Conservation (phyloP, 2,329 filamentous ascomycete genomes). For the Colletotrichum aenigma region DNA sequence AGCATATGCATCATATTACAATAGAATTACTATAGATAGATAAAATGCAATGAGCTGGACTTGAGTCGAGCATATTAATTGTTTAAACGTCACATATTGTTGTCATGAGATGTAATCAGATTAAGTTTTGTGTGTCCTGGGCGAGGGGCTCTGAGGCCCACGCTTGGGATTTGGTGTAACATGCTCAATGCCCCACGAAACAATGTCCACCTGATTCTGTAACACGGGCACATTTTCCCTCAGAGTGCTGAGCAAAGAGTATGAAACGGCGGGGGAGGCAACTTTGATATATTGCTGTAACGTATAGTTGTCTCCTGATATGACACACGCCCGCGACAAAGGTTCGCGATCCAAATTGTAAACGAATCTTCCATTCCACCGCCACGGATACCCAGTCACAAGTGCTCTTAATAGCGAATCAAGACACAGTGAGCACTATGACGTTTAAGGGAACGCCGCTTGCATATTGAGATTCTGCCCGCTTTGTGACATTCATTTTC, state of each 20-base stretch:
- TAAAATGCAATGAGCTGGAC: neutral
- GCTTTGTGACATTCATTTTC: neutral
- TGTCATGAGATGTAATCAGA: neutral
- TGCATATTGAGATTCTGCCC: neutral
- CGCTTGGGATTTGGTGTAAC: neutral
- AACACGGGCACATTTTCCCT: neutral
- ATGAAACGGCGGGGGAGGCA: neutral
- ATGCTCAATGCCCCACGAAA: neutral
- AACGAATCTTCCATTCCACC: neutral
- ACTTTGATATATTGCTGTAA: neutral
- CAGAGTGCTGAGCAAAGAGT: fast-evolving
- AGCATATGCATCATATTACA: neutral
- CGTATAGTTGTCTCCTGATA: neutral
- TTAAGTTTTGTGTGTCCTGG: neutral
- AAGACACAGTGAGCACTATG: neutral
- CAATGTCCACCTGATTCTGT: neutral
- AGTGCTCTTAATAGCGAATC: neutral
- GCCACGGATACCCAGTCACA: neutral
- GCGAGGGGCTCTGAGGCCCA: neutral
- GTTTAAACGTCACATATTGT: neutral
- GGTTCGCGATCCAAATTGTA: neutral
- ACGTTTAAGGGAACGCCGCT: neutral
- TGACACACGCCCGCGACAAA: neutral
- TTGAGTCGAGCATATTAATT: neutral
- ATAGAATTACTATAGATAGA: neutral